Evolutionary conservation across 2,329 filamentous ascomycete species (phyloP).

Genomic region (Setomelanomma holmii): DNA sequence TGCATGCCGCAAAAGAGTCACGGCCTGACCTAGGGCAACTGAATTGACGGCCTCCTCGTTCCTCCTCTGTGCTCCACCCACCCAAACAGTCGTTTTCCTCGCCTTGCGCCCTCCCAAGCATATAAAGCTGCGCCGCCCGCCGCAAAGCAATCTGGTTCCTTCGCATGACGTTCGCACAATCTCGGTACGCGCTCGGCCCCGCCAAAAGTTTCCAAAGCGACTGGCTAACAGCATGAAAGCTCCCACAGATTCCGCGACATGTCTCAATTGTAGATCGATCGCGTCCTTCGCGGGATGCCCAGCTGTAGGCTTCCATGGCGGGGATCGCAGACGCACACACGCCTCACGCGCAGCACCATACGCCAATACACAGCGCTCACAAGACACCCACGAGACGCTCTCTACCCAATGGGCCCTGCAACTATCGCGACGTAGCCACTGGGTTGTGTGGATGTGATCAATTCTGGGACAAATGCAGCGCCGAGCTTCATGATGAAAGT

Average conservation of each 20-base stretch:
- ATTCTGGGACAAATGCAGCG: constrained; percentile 56
- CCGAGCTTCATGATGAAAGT: constrained; percentile 41
- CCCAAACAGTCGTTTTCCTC: constrained; percentile 15
- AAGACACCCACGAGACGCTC: constrained; percentile 33
- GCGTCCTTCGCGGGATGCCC: constrained; percentile 43
- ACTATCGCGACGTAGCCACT: constrained; percentile 56
- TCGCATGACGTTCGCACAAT: constrained; percentile 26
- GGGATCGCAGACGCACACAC: constrained; percentile 36
- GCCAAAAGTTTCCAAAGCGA: constrained; percentile 16
- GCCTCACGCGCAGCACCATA: constrained; percentile 22
- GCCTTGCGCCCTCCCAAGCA: constrained; percentile 17
- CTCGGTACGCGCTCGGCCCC: constrained; percentile 41
- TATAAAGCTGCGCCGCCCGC: constrained; percentile 26
- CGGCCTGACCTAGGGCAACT: constrained; percentile 17
- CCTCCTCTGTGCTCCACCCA: constrained; percentile 22
- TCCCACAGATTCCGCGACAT: constrained; percentile 31
- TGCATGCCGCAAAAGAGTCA: constrained; percentile 37
- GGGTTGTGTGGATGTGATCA: constrained; percentile 62
- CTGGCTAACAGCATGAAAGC: constrained; percentile 36
- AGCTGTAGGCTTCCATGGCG: constrained; percentile 44
- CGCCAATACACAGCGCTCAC: constrained; percentile 21
- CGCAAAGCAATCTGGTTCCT: constrained; percentile 18
- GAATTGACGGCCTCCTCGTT: constrained; percentile 32
- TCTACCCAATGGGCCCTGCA: constrained; percentile 61
- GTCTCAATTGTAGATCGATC: constrained; percentile 36